A percentile compares a stretch with the other conserved stretches of the same genome.
These are phyloP conservation scores for Sporothrix luriei DNA, from an alignment of 2,329 filamentous ascomycete genomes.

Conservation along the genomic window DNA sequence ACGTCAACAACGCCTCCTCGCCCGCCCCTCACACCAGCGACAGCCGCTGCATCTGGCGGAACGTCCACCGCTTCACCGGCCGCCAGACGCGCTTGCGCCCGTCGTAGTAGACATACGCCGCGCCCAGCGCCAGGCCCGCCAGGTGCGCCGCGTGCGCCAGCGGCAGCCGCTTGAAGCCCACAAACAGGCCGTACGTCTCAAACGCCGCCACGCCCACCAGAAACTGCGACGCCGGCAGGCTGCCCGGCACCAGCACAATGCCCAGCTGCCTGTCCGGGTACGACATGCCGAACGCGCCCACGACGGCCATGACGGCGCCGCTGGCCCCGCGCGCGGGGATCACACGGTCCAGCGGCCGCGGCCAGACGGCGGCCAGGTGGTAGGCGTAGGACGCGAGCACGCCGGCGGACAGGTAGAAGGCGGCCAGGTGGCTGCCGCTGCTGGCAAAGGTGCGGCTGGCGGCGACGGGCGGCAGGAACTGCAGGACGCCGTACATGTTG, in stretches of 20 bases:
- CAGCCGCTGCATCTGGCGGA: constrained; percentile 28
- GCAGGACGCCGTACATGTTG: constrained; percentile 41
- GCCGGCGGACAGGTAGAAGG: constrained; percentile 39
- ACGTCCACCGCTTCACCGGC: constrained; percentile 35
- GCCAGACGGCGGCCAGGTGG: constrained; percentile 37
- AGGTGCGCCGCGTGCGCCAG: constrained; percentile 38
- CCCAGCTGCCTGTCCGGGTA: constrained; percentile 35
- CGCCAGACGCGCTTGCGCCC: constrained; percentile 34
- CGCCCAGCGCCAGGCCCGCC: constrained; percentile 37
- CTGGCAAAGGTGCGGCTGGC: constrained; percentile 34
- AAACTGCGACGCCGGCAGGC: constrained; percentile 36
- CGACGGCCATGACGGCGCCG: constrained; percentile 38
- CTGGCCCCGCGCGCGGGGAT: constrained; percentile 37
- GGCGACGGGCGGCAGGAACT: constrained; percentile 38
- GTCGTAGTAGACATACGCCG: constrained; percentile 37
- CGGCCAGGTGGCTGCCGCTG: constrained; percentile 38
- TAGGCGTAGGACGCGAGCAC: constrained; percentile 36
- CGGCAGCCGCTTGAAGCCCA: constrained; percentile 35
- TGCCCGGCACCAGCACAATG: constrained; percentile 35
- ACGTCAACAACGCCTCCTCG: not conserved
- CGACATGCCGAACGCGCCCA: constrained; percentile 37
- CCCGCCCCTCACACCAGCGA: not conserved
- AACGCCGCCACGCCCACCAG: constrained; percentile 34
- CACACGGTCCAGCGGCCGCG: constrained; percentile 33
- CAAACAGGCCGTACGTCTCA: constrained; percentile 38